Base-by-base conservation (phyloP, 2,329 filamentous ascomycete genomes). In the Cytospora piceicola region DNA sequence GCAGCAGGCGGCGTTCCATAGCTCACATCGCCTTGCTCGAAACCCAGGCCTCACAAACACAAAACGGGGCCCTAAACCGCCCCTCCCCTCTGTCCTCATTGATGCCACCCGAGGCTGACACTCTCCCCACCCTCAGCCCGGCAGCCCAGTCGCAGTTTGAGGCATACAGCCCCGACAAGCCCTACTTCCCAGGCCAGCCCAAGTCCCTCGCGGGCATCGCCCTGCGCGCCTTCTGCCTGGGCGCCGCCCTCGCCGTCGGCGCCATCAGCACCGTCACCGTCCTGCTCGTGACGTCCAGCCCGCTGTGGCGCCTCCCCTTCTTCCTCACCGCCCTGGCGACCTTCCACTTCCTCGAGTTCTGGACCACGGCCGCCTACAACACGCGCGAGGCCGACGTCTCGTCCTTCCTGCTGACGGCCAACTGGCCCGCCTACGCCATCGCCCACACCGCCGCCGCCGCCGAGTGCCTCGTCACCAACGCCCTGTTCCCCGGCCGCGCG, bases 281-380 rank as follows among this genome's bases (percentile, higher is more conserved):
- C 62, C 71, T 82, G 15, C 20, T 75, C 52, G 71, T 75, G 64
- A 79, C 79, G 6, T 68, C 76, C 17, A 81, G 78, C 39, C 81
- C 84, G 27, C 77, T 85, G 64, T 90, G 87, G 87, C 85, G 88
- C 64, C 75, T 85, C 9, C 85, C 87, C 34, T 87, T 89, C 75
- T 94, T 94, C 79, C 73, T 90, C 57, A 80, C 80, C 60, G 81
- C 88, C 17, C 88, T 98, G 57, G 85, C 89, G 30, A 72, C 90
- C 34, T 98, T 98, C 80, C 95, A 99, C 82, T 98, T 97, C 79
- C 88, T 98, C 77, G 95, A 99, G 79, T 99, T 94, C 82, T 96
- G 89, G 83, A 92, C 89, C 36, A 97, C 94, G 0, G 94, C 94
- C 11, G 82, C 84, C 63, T 92, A 91, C 79, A 98, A 98, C 77